Conservation (phyloP, 2,329 filamentous ascomycete genomes). For the Alternaria gaisen region DNA sequence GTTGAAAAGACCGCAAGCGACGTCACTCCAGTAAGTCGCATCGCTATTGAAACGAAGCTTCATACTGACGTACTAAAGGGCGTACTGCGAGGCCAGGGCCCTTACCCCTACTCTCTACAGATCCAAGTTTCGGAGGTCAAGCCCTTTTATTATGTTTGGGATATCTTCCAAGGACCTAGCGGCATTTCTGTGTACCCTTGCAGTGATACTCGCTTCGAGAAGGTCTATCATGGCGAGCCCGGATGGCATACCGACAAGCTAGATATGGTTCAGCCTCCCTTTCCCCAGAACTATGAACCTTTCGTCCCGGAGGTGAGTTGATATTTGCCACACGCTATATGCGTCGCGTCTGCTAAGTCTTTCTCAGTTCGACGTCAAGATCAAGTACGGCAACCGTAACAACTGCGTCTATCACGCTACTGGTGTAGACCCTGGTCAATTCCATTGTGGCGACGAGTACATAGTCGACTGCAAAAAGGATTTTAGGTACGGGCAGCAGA, state of each 20-base stretch:
- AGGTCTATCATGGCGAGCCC: conserved; percentile 1
- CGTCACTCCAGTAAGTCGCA: neutral
- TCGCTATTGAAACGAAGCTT: neutral
- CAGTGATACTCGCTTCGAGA: conserved; percentile 1
- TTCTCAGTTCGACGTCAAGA: neutral
- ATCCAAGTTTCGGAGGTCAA: neutral
- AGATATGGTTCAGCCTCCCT: neutral
- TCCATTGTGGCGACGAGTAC: conserved; percentile 2
- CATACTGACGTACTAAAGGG: neutral
- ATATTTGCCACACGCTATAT: neutral
- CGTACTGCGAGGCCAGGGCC: neutral
- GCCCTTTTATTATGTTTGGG: neutral
- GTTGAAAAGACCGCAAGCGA: neutral
- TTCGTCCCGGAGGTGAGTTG: neutral
- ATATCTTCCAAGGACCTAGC: conserved; percentile 8
- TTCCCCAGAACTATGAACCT: neutral
- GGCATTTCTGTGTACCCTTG: conserved; percentile 7
- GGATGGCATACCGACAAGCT: conserved; percentile 2
- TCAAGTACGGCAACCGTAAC: neutral
- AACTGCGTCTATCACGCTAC: conserved; percentile 1
- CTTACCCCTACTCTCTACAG: conserved; percentile 8
- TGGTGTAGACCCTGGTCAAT: neutral
- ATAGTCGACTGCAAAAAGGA: conserved; percentile 1
- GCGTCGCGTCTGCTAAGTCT: neutral
- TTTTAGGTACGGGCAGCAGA: neutral